Evolutionary conservation across 169 alveolate genomes (phyloP).

Genomic region (Plasmodium yoelii): DNA sequence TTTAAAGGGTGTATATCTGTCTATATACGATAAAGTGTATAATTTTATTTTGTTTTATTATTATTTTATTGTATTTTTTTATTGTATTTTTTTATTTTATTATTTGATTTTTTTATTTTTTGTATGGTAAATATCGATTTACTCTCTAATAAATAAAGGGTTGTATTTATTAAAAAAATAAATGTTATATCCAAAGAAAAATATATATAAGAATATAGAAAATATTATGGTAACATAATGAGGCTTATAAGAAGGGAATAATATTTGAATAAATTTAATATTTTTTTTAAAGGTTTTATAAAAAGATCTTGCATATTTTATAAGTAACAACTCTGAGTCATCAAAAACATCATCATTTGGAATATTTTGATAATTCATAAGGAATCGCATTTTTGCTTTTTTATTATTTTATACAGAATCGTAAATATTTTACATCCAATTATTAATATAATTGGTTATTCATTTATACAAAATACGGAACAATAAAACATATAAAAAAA

Average conservation of each 20-base stretch:
- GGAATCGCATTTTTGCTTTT: constrained; percentile 26
- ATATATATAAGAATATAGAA: constrained; percentile 10
- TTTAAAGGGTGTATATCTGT: background rate
- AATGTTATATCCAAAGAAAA: constrained; percentile 7
- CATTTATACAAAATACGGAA: no score
- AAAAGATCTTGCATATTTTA: constrained; percentile 34
- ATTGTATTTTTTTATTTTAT: no score
- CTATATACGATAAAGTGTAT: background rate
- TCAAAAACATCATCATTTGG: background rate
- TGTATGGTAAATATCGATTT: background rate
- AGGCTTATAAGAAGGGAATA: constrained; percentile 32
- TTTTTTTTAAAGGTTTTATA: constrained; percentile 53
- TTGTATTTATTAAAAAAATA: constrained; percentile 2
- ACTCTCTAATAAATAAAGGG: constrained; percentile 53
- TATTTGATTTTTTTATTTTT: background rate
- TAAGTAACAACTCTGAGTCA: constrained; percentile 14
- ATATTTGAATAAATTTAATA: constrained; percentile 39
- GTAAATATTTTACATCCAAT: no score
- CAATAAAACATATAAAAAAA: no score
- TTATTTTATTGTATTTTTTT: background rate
- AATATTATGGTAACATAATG: constrained; percentile 13
- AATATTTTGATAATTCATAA: constrained; percentile 2
- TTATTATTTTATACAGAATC: background rate
- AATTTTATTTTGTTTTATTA: background rate
- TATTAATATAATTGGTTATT: no score